Evolutionary conservation across 768 basidiomycete genomes (phyloP).

Genomic region (Phanerochaete carnosa): DNA sequence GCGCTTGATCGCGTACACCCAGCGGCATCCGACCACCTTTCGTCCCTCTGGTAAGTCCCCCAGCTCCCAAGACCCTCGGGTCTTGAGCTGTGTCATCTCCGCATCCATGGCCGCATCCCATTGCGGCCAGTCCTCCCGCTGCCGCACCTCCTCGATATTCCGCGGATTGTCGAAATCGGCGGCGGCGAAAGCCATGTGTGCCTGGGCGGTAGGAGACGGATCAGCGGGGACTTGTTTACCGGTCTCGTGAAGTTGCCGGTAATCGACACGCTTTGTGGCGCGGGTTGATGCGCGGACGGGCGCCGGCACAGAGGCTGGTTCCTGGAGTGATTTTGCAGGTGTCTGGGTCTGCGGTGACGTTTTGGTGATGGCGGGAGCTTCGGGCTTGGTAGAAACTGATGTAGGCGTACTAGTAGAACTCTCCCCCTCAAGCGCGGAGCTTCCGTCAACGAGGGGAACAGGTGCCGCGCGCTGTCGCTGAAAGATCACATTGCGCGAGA

Average conservation of each 20-base stretch:
- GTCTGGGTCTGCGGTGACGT: too few species aligned
- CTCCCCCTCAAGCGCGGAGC: constrained; percentile 8
- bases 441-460: not conserved
- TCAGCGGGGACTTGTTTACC: not conserved
- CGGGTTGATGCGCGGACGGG: too few species aligned
- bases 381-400: not conserved
- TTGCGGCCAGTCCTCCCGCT: constrained; percentile 3
- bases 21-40: constrained; percentile 30
- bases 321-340: too few species aligned
- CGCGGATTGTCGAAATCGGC: not conserved
- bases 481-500: constrained; percentile 9
- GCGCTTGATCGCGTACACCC: constrained; percentile 38
- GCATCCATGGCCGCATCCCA: constrained; percentile 18
- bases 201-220: not conserved
- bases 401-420: too few species aligned
- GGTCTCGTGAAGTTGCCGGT: not conserved
- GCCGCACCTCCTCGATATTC: constrained; percentile 1
- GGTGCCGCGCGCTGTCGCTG: not conserved
- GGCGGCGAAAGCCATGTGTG: not conserved
- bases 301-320: too few species aligned
- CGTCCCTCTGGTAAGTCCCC: constrained; percentile 24
- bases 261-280: not conserved
- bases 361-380: not conserved
- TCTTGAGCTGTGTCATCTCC: constrained; percentile 12
- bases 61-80: constrained; percentile 16